Base-by-base conservation (phyloP, 805 yeast genomes). In the Candida boidinii region DNA sequence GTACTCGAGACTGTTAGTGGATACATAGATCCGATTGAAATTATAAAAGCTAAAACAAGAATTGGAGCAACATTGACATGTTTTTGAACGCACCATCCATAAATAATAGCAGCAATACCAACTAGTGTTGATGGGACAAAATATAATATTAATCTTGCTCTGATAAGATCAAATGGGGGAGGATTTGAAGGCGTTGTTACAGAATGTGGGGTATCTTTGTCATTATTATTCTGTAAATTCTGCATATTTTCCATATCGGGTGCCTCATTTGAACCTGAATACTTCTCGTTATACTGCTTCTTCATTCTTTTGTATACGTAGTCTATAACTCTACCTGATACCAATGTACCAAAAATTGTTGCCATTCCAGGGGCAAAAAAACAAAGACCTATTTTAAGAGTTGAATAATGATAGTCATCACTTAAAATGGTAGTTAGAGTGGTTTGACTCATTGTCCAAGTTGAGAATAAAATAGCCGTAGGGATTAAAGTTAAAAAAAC, bases 301-400 rank as follows among this genome's bases (percentile, higher is more conserved):
- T 51, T 56, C 12, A 53, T 43, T 14, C 46, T 49, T 13, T 53
- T 53, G 48, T 79, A 81, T 36, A 62, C 53, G 51, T 55, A 53
- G 45, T 82, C 78, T 43, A 82, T 48, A 4, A 73, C 26, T 40
- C 63, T 59, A 1, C 95, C 95, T 3, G 76, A 55, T 0, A 50
- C 23, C 0, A 84, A 39, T 0, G 88, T 71, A 17, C 90, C 85
- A 1, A 64, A 25, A 12, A 82, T 51, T 4, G 84, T 72, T 9
- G 79, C 80, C 0, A 72, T 43, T 12, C 95, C 95, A 15, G 79
- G 75, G 3, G 94, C 81, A 26, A 86, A 60, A 46, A 76, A 86
- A 35, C 85, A 73, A 13, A 75, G 54, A 3, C 95, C 95, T 25
- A 83, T 72, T 29, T 73, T 64, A 28, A 73, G 56, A 1, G 76